Evolutionary conservation across 1,284 basidiomycete species (phyloP), one percentile per base, ranked within the genome.

Genomic region (Puccinia polysora): DNA sequence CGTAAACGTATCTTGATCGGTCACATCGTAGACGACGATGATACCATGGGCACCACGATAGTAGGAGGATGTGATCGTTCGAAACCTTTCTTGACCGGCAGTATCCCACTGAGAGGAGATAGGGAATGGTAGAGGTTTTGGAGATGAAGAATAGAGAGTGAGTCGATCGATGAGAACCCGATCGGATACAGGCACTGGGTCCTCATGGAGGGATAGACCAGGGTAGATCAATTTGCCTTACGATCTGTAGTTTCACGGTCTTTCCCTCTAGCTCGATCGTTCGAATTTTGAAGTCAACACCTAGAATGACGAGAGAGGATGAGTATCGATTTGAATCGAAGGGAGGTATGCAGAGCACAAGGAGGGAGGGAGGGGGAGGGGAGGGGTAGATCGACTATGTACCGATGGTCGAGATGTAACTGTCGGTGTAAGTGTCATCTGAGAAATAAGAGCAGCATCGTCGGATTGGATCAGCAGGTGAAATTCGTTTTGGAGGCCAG

Each of bases 181-280:
- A n/a, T n/a, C n/a, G n/a, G n/a, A n/a, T n/a, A n/a, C n/a, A n/a
- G n/a, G n/a, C n/a, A n/a, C n/a, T n/a, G n/a, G n/a, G n/a, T n/a
- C n/a, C 36, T 59, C 25, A 55, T 58, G 76, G 76, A 76, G 76
- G 78, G 75, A 76, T 75, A 76, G 77, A 60, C 55, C 69, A 36
- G 15, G 2, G 28, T 12, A 52, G 25, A 40, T 47, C 34, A 50
- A 49, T n/a, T n/a, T n/a, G 2, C 86, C 93, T 83, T 80, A 97
- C 94, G 82, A 99, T 99, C 83, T 98, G 96, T 74, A 99, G 86
- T 82, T 98, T 99, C 79, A 98, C 92, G 1, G 92, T 97, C 90
- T 97, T 98, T 76, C 95, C 95, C 81, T 98, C 96, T 69, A 99
- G 86, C 82, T 99, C 96, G 81, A 99, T 97, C 59, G 96, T 99